Evolutionary conservation across 257 asterid species (phyloP).

Genomic region (Nicotiana tabacum): DNA sequence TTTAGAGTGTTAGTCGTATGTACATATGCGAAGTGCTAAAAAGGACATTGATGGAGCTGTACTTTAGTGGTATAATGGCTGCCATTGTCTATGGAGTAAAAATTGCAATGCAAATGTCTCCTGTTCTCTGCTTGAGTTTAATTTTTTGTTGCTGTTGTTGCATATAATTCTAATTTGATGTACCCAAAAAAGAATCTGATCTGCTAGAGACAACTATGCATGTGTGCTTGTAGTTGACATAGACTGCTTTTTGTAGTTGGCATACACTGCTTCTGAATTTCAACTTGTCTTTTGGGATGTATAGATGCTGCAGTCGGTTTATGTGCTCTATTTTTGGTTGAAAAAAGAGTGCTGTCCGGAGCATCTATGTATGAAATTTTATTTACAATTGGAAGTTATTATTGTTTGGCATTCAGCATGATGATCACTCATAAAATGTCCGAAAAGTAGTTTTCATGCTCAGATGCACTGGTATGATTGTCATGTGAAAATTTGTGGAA

Average conservation of each 20-base stretch:
- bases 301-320: neutral
- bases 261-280: neutral
- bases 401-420: neutral
- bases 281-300: neutral
- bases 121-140: neutral
- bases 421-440: neutral
- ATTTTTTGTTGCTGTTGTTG: neutral
- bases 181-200: neutral
- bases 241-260: neutral
- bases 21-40: neutral
- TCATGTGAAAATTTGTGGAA: neutral
- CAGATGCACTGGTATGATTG: neutral
- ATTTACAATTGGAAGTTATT: neutral
- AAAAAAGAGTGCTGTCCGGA: neutral
- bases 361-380: neutral
- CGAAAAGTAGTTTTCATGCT: neutral
- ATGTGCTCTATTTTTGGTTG: neutral
- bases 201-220: neutral
- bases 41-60: neutral
- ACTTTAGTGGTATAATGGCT: neutral
- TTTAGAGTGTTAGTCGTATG: constrained; percentile 14
- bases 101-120: neutral
- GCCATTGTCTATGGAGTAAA: neutral
- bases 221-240: neutral
- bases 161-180: neutral